Percentiles rank a stretch among this genome's conserved stretches.
These are phyloP conservation scores for Podaxis sp. DNA, from an alignment of 768 basidiomycete genomes.

Conservation along the genomic window DNA sequence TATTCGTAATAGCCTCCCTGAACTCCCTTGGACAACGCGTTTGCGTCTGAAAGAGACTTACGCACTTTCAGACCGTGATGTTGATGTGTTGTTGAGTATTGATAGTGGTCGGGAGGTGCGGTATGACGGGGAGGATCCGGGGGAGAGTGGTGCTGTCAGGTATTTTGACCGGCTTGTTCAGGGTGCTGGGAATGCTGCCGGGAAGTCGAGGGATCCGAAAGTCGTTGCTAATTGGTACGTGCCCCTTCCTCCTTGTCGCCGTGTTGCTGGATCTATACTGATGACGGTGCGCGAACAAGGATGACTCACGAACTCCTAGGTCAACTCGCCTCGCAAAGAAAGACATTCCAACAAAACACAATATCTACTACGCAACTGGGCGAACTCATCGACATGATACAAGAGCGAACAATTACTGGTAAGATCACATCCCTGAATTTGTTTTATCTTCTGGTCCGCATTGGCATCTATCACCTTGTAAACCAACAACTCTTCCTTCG, in stretches of 20 bases:
- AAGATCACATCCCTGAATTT: not conserved
- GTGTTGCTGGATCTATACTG: not conserved
- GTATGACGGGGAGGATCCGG: slow-evolving; percentile 48
- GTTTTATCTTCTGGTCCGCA: not conserved
- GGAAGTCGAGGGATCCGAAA: slow-evolving; percentile 51
- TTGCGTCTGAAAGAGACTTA: slow-evolving; percentile 47
- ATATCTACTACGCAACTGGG: slow-evolving; percentile 65
- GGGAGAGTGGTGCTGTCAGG: slow-evolving; percentile 38
- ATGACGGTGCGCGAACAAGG: slow-evolving; percentile 39
- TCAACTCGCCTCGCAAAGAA: slow-evolving; percentile 56
- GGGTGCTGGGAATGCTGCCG: slow-evolving; percentile 5
- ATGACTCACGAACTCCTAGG: slow-evolving; percentile 86
- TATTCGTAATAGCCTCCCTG: slow-evolving; percentile 57
- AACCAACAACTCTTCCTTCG: not conserved
- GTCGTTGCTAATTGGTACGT: slow-evolving; percentile 81
- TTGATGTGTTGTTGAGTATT: slow-evolving; percentile 71
- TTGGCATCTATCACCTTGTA: not conserved
- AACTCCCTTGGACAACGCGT: slow-evolving; percentile 66
- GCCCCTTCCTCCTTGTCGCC: not conserved
- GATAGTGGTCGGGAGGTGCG: slow-evolving; percentile 61
- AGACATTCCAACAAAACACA: slow-evolving; percentile 53
- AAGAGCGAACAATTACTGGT: slow-evolving; percentile 67
- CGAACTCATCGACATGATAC: slow-evolving; percentile 73
- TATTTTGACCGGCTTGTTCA: slow-evolving; percentile 79
- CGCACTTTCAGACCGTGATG: slow-evolving; percentile 54